Percentiles rank a stretch among this genome's conserved stretches.
Conservation (phyloP, 2,329 filamentous ascomycete genomes). For the Fusarium anthophilum region DNA sequence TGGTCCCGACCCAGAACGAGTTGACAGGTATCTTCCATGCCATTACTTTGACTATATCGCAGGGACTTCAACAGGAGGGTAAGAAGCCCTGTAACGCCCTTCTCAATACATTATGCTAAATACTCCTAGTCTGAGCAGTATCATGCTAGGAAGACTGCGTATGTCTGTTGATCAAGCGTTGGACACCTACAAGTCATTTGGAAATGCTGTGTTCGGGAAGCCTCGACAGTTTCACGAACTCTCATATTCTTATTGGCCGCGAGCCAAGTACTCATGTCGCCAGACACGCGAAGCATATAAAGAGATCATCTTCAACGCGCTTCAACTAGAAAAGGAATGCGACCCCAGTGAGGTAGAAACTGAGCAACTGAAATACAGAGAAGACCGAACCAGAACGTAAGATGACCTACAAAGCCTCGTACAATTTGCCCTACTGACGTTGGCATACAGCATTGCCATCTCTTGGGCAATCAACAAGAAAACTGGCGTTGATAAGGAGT, state of each 20-base stretch:
- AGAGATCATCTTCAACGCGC: rapidly evolving
- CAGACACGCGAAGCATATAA: neutral
- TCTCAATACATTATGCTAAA: neutral
- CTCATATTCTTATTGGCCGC: no score
- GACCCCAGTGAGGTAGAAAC: rapidly evolving
- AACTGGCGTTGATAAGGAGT: rapidly evolving
- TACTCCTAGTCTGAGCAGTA: neutral
- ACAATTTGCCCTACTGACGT: no score
- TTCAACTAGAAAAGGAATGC: neutral
- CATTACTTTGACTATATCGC: neutral
- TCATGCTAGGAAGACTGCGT: neutral
- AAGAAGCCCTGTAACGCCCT: no score
- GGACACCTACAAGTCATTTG: rapidly evolving
- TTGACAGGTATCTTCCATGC: neutral
- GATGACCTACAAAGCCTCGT: no score
- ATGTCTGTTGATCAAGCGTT: neutral
- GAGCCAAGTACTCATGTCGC: neutral
- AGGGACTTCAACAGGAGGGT: neutral
- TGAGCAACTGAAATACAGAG: neutral
- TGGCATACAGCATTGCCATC: neutral
- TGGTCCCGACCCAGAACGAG: no score
- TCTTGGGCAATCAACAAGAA: no score
- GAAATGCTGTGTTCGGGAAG: neutral
- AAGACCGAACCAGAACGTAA: neutral
- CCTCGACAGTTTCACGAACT: slow-evolving; percentile 4